These are phyloP conservation scores for Aspergillus oerlinghausenensis DNA, from an alignment of 2,329 filamentous ascomycete species.

Conservation along the genomic window DNA sequence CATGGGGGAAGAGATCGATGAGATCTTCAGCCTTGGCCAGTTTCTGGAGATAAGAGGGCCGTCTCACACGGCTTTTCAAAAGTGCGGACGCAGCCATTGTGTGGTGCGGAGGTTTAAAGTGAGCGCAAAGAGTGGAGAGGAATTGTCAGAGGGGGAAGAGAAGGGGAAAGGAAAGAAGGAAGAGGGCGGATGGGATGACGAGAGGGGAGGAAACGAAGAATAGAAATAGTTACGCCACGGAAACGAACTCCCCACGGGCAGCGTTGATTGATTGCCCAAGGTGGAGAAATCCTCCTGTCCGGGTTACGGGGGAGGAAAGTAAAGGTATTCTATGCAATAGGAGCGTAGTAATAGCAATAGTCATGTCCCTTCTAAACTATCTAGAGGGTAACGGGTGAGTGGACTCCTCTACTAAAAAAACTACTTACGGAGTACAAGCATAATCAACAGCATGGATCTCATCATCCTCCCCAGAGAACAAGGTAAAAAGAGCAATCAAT, in stretches of 20 bases:
- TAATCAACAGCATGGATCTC: background rate
- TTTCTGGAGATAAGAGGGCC: conserved; percentile 75
- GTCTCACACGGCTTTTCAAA: conserved; percentile 68
- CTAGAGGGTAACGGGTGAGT: background rate
- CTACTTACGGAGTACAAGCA: background rate
- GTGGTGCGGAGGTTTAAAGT: background rate
- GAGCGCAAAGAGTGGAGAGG: conserved; percentile 2
- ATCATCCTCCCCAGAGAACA: background rate
- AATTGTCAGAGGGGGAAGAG: conserved; percentile 10
- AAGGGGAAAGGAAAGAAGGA: conserved; percentile 5
- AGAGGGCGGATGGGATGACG: conserved; percentile 7
- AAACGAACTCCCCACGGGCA: conserved; percentile 9
- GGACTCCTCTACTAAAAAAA: background rate
- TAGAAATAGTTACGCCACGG: background rate
- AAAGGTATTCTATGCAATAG: background rate
- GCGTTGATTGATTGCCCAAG: background rate
- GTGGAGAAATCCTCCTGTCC: background rate
- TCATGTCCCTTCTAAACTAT: too few relatives aligned
- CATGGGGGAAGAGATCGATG: conserved; percentile 75
- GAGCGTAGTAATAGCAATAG: background rate
- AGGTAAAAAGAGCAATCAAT: background rate
- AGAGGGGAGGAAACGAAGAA: conserved; percentile 7
- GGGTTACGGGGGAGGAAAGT: background rate
- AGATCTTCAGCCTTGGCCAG: conserved; percentile 74
- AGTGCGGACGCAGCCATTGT: conserved; percentile 62